Conservation (phyloP, 2,329 filamentous ascomycete genomes). For the Fusarium liriodendri region DNA sequence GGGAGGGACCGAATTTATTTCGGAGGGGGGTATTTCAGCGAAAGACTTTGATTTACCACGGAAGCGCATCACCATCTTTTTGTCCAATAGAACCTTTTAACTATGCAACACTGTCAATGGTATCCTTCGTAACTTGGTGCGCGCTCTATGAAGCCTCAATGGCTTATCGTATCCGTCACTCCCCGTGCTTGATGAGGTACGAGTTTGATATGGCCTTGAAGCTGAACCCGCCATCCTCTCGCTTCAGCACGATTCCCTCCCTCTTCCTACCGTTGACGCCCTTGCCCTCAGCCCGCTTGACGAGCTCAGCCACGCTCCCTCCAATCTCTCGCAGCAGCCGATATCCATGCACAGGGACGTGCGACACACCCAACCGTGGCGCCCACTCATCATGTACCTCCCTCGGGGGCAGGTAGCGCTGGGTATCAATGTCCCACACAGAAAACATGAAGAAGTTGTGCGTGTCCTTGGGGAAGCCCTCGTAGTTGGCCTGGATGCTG, state of each 20-base stretch:
- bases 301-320: conserved; percentile 25
- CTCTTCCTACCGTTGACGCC: conserved; percentile 39
- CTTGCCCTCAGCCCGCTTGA: conserved; percentile 33
- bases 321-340: conserved; percentile 23
- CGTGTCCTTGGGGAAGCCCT: conserved; percentile 29
- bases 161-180: conserved; percentile 11
- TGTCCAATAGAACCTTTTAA: conserved; percentile 46
- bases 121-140: conserved; percentile 41
- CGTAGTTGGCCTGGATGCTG: conserved; percentile 38
- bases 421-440: conserved; percentile 47
- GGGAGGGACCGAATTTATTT: conserved; percentile 16
- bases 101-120: conserved; percentile 40
- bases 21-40: conserved; percentile 29
- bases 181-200: conserved; percentile 42
- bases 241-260: conserved; percentile 41
- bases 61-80: conserved; percentile 43
- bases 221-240: conserved; percentile 32
- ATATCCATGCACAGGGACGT: conserved; percentile 47
- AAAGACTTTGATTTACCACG: conserved; percentile 43
- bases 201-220: conserved; percentile 44
- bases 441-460: conserved; percentile 50
- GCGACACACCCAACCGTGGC: conserved; percentile 42
- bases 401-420: conserved; percentile 42
- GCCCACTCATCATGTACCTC: conserved; percentile 44
- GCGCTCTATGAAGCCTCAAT: neutral